Conservation (phyloP, 148 eudicot species). For the Cornus controversa region DNA sequence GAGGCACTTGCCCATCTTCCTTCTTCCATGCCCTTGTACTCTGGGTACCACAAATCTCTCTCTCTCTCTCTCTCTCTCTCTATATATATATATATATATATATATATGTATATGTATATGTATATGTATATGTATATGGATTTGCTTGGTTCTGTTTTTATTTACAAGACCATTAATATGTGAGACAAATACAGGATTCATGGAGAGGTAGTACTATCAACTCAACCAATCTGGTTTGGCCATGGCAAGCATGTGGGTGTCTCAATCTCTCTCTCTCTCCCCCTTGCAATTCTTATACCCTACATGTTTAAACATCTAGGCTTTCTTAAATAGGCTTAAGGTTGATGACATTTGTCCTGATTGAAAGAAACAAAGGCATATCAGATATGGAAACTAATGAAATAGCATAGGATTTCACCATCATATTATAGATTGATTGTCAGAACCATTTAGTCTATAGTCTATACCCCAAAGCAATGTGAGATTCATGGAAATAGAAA, state of each 20-base stretch:
- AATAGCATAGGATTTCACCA: not conserved
- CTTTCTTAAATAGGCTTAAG: not conserved
- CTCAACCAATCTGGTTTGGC: conserved; percentile 57
- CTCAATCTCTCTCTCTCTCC: conserved; percentile 12
- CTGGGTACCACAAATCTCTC: conserved; percentile 47
- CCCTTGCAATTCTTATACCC: not conserved
- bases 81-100: not conserved
- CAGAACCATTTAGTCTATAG: too few species aligned
- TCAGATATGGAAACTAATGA: not conserved
- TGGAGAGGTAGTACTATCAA: conserved; percentile 72
- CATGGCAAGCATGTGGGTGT: conserved; percentile 27
- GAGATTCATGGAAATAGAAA: too few species aligned
- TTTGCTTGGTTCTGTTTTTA: not conserved
- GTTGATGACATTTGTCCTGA: not conserved
- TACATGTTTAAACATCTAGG: not conserved
- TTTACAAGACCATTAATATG: not conserved
- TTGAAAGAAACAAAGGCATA: not conserved
- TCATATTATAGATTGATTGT: too few species aligned
- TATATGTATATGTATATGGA: not conserved
- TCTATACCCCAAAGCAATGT: too few species aligned
- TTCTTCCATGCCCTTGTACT: conserved; percentile 51
- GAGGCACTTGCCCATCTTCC: conserved; percentile 56
- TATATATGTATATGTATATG: not conserved
- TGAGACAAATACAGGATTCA: conserved; percentile 49
- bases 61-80: too few species aligned